Evolutionary conservation across 305 asterid genomes (phyloP).

Genomic region (Fraxinus baroniana): DNA sequence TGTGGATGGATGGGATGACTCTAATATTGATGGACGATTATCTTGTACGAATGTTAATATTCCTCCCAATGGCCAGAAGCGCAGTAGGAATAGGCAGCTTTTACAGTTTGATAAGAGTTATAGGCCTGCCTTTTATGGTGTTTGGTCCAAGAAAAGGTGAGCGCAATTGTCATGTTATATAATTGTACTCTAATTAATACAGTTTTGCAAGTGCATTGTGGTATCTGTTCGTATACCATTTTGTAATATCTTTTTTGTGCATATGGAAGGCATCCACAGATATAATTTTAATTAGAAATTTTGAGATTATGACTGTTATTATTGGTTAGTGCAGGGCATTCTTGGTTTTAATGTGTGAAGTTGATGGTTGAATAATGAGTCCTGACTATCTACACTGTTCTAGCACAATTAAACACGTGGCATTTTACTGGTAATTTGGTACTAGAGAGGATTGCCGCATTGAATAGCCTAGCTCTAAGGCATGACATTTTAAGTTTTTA

Average conservation of each 20-base stretch:
- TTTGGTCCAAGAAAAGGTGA: conserved; percentile 76
- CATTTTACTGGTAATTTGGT: neutral
- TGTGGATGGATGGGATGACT: conserved; percentile 57
- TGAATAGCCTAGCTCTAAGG: neutral
- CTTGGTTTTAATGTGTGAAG: neutral
- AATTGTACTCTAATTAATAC: neutral
- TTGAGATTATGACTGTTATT: neutral
- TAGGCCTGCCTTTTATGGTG: conserved; percentile 95
- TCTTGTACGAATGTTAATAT: conserved; percentile 30
- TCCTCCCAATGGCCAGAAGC: conserved; percentile 32
- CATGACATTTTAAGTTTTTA: neutral
- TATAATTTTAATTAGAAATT: neutral
- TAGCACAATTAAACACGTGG: neutral
- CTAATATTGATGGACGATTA: conserved; percentile 31
- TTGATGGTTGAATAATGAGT: neutral
- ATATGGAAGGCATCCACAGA: neutral
- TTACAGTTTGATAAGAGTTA: conserved; percentile 88
- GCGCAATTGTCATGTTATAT: neutral
- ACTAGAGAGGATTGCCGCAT: neutral
- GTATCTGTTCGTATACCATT: neutral
- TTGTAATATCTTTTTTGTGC: neutral
- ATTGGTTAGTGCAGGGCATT: neutral
- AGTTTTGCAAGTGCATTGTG: neutral
- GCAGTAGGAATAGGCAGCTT: conserved; percentile 44
- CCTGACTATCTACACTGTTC: neutral